Base-by-base conservation (phyloP, 257 asterid species). In the Penstemon barbatus region DNA sequence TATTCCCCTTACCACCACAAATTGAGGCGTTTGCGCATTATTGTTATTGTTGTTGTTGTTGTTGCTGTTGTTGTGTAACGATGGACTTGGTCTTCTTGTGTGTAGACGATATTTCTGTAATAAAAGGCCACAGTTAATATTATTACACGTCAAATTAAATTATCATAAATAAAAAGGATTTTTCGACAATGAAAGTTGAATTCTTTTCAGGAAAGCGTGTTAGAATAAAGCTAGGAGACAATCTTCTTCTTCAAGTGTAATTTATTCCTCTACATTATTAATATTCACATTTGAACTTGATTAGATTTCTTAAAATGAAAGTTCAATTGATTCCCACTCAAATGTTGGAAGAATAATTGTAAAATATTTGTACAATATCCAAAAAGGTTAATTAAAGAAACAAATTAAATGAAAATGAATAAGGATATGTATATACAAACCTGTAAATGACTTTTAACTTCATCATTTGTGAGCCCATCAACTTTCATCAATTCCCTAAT, bases 361-460 rank as follows among this genome's bases (percentile, higher is more conserved):
- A 11, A 56, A 4, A 56, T 9, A 3, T 50, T 56, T 11, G 71
- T 37, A 48, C 43, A 12, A 25, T 33, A 53, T 50, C 71, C 77
- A 71, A 46, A 5, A 37, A 38, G 42, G 42, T 49, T 0, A 74
- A 42, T 63, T 64, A 64, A 39, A 56, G 10, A 15, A 41, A 40
- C 43, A 57, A n/a, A 57, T 45, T 5, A 13, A 63, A 2, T 54
- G 4, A 11, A 42, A 19, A 7, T 12, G 2, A 42, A 4, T 2
- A 57, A 57, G 12, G 57, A 13, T 38, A 38, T 9, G 62, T 51
- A 64, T 51, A 64, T 2, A 57, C 81, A 61, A 71, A 89, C 97
- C 95, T 90, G 97, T 52, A 90, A 78, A 81, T 90, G 97, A 61
- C 97, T 89, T 66, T 89, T 89, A 64, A 89, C 96, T 70, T 89